These are phyloP conservation scores for Fusarium equiseti DNA, from an alignment of 2,329 filamentous ascomycete species.

Conservation along the genomic window DNA sequence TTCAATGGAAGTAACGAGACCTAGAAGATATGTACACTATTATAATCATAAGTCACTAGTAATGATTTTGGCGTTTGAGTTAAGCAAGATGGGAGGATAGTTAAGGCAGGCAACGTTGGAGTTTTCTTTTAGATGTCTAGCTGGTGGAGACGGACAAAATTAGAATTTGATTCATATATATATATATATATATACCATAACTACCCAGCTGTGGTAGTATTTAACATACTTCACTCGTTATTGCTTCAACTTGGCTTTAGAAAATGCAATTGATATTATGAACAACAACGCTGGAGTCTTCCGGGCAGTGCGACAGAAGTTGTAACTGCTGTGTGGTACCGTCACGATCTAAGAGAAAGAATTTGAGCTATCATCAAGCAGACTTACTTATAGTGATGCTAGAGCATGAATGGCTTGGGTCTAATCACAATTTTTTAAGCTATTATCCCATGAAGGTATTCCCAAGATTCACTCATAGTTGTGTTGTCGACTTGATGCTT, in stretches of 20 bases:
- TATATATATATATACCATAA: constrained; percentile 1
- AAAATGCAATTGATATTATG: background rate
- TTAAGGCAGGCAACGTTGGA: constrained; percentile 21
- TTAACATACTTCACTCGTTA: background rate
- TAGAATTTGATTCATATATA: constrained; percentile 25
- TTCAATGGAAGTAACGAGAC: constrained; percentile 33
- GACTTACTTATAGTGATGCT: no score
- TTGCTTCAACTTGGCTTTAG: background rate
- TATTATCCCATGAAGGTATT: no score
- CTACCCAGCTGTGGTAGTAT: background rate
- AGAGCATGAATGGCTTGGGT: no score
- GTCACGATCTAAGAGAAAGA: no score
- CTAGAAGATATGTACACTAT: constrained; percentile 44
- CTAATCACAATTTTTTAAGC: no score
- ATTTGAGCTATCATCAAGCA: no score
- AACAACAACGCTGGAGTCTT: background rate
- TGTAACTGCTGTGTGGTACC: background rate
- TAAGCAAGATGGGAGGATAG: constrained; percentile 16
- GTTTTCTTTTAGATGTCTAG: constrained; percentile 16
- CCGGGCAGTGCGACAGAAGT: background rate
- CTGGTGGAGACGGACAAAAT: background rate
- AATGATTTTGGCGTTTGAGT: constrained; percentile 38
- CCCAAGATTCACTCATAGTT: background rate
- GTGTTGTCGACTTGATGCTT: background rate
- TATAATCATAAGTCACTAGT: constrained; percentile 19